These are phyloP conservation scores for Lipomyces orientalis DNA, from an alignment of 805 yeast genomes.

Conservation along the genomic window DNA sequence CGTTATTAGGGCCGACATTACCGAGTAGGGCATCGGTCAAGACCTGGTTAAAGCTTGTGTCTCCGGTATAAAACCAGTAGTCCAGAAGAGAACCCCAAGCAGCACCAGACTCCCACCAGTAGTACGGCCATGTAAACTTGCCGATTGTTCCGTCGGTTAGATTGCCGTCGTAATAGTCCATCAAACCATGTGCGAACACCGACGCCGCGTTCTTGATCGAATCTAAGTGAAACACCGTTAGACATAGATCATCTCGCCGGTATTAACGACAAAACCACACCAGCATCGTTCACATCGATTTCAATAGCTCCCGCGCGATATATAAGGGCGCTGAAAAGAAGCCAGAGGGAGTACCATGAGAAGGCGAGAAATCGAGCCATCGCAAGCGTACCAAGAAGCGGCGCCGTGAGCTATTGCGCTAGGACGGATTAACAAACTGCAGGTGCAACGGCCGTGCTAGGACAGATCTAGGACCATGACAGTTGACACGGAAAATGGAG, in stretches of 20 bases:
- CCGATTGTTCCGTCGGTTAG: constrained; percentile 80
- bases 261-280: constrained; percentile 1
- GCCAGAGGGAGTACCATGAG: background rate
- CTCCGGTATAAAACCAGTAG: constrained; percentile 71
- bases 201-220: constrained; percentile 60
- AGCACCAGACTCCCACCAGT: constrained; percentile 97
- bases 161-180: constrained; percentile 71
- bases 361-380: background rate
- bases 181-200: constrained; percentile 62
- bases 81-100: constrained; percentile 83
- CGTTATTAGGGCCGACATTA: constrained; percentile 75
- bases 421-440: background rate
- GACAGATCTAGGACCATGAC: background rate
- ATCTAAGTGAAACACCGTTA: constrained; percentile 11
- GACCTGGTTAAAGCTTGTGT: constrained; percentile 65
- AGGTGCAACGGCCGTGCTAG: background rate
- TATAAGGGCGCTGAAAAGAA: constrained; percentile 3
- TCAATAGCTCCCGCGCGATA: constrained; percentile 19
- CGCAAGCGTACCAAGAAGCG: background rate
- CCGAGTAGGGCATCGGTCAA: constrained; percentile 67
- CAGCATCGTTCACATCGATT: constrained; percentile 24
- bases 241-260: background rate
- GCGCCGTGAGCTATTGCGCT: background rate
- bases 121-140: constrained; percentile 86
- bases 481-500: background rate